A percentile compares a stretch with the other conserved stretches of the same genome.
Conservation (phyloP, 1,139 yeast species). For the Geotrichum armillariae region DNA sequence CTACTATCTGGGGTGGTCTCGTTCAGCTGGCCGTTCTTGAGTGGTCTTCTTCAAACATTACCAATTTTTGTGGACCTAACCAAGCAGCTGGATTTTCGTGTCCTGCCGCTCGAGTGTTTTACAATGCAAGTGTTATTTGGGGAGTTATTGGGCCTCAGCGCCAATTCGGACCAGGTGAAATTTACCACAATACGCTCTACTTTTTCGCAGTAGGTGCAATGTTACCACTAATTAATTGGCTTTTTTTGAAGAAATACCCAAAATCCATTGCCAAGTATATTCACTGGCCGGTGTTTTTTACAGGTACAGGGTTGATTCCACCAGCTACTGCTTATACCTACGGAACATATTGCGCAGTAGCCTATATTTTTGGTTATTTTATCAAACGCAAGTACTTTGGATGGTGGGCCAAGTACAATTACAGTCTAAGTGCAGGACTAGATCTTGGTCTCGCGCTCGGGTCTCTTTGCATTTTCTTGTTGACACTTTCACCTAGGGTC, state of each 20-base stretch:
- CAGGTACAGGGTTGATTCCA: conserved; percentile 51
- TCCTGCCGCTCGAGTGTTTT: conserved; percentile 51
- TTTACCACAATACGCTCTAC: conserved; percentile 45
- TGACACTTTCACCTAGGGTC: conserved; percentile 42
- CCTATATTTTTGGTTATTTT: conserved; percentile 53
- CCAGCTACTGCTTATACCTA: conserved; percentile 57
- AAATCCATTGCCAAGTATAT: conserved; percentile 46
- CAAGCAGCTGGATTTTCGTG: conserved; percentile 52
- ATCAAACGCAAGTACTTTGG: conserved; percentile 51
- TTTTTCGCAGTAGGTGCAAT: conserved; percentile 50
- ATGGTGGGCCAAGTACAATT: conserved; percentile 70
- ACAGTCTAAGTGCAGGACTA: conserved; percentile 57
- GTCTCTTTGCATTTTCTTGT: conserved; percentile 49
- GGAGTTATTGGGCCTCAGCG: conserved; percentile 63
- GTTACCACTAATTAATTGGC: conserved; percentile 49
- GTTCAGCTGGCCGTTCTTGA: conserved; percentile 45
- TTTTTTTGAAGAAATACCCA: conserved; percentile 51
- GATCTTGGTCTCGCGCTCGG: conserved; percentile 58
- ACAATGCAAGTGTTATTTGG: conserved; percentile 62
- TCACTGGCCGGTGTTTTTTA: conserved; percentile 54
- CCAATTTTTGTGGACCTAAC: conserved; percentile 48
- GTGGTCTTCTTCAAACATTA: conserved; percentile 48
- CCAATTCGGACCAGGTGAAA: conserved; percentile 42
- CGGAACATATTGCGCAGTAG: conserved; percentile 49
- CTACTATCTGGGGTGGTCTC: conserved; percentile 41